Conservation (phyloP, 208 protist species). For the Trypanosoma scelopori region DNA sequence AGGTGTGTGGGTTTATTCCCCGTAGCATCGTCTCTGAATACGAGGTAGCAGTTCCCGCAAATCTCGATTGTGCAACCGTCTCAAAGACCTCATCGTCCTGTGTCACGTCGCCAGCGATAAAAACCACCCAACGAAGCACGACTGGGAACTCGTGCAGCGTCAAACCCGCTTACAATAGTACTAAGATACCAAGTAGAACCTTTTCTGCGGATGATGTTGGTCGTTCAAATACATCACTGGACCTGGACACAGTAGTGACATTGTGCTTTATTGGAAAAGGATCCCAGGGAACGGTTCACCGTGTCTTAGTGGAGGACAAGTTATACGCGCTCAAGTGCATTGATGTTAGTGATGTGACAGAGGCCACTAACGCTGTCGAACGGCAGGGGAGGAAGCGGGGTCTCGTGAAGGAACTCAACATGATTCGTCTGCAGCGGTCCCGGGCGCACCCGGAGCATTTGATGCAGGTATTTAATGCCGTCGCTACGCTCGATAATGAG, state of each 20-base stretch:
- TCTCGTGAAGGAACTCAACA: constrained; percentile 86
- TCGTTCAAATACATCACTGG: constrained; percentile 64
- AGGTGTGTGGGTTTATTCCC: constrained; percentile 21
- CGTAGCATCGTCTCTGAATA: background rate
- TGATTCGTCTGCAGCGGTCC: constrained; percentile 69
- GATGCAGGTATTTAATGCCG: constrained; percentile 87
- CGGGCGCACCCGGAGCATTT: constrained; percentile 49
- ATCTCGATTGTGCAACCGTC: background rate
- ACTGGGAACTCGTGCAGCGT: background rate
- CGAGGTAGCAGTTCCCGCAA: background rate
- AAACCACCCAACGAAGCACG: background rate
- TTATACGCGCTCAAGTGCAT: constrained; percentile 86
- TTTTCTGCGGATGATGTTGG: constrained; percentile 67
- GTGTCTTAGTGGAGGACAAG: constrained; percentile 70
- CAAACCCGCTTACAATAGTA: constrained; percentile 2
- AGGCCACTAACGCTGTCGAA: constrained; percentile 72
- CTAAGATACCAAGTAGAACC: constrained; percentile 24
- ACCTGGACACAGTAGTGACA: constrained; percentile 71
- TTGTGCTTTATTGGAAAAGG: constrained; percentile 68
- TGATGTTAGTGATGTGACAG: constrained; percentile 70
- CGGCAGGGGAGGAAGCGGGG: constrained; percentile 78
- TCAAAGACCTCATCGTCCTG: background rate
- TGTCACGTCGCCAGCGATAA: background rate
- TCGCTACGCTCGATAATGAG: constrained; percentile 48
- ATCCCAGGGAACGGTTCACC: constrained; percentile 78